A percentile compares a stretch with the other conserved stretches of the same genome.
These are phyloP conservation scores for Gymnopilus dilepis DNA, from an alignment of 768 basidiomycete species.

Conservation along the genomic window DNA sequence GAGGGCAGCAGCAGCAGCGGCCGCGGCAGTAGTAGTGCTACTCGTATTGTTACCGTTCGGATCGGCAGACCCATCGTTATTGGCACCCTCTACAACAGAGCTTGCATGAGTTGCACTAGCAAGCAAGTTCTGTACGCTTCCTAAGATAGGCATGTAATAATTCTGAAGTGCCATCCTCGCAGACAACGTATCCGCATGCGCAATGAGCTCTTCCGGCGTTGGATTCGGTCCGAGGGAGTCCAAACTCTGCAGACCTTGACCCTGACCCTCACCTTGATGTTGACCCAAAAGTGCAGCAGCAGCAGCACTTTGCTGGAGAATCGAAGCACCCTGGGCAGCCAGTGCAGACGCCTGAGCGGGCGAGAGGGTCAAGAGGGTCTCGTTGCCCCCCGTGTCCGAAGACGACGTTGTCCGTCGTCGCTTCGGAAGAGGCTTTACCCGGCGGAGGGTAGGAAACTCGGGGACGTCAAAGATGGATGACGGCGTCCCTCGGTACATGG, in stretches of 20 bases:
- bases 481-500: constrained; percentile 56
- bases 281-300: constrained; percentile 18
- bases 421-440: constrained; percentile 82
- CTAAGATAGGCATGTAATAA: constrained; percentile 64
- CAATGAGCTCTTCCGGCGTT: constrained; percentile 62
- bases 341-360: constrained; percentile 18
- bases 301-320: constrained; percentile 21
- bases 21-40: constrained; percentile 18
- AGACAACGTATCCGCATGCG: constrained; percentile 60
- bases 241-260: constrained; percentile 17
- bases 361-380: constrained; percentile 10
- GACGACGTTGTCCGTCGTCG: constrained; percentile 56
- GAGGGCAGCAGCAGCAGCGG: constrained; percentile 26
- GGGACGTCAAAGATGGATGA: constrained; percentile 70
- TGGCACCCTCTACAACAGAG: constrained; percentile 13
- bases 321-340: constrained; percentile 13
- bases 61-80: not conserved
- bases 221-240: constrained; percentile 40
- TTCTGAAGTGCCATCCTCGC: constrained; percentile 65
- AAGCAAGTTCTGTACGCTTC: constrained; percentile 52
- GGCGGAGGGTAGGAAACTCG: constrained; percentile 64
- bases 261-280: constrained; percentile 19
- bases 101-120: constrained; percentile 23
- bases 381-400: constrained; percentile 7
- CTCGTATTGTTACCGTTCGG: not conserved